Evolutionary conservation across 2,329 filamentous ascomycete species (phyloP).

Genomic region (Tricladium varicosporioides): DNA sequence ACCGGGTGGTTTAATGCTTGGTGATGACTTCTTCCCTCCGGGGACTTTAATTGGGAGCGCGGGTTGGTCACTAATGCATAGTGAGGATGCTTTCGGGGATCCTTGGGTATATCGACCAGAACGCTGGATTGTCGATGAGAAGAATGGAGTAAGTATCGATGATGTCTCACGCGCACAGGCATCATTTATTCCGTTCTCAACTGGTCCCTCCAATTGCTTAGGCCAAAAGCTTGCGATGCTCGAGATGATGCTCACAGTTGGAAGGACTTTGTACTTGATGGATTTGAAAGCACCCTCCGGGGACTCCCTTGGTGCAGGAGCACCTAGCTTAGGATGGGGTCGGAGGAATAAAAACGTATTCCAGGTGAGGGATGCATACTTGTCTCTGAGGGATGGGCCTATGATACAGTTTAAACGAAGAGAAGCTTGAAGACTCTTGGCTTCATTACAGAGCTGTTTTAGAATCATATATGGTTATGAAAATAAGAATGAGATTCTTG

Average conservation of each 20-base stretch:
- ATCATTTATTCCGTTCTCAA: slow-evolving; percentile 14
- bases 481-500: too few species aligned
- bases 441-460: too few species aligned
- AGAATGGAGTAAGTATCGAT: slow-evolving; percentile 11
- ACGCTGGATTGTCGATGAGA: slow-evolving; percentile 16
- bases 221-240: slow-evolving; percentile 15
- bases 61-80: slow-evolving; percentile 35
- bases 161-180: slow-evolving; percentile 8
- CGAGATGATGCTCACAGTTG: slow-evolving; percentile 14
- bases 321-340: background rate
- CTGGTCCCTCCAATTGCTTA: slow-evolving; percentile 11
- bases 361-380: background rate
- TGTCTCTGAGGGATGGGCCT: background rate
- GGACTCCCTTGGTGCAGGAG: background rate
- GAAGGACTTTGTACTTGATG: slow-evolving; percentile 4
- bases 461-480: too few species aligned
- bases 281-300: slow-evolving; percentile 5
- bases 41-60: slow-evolving; percentile 35
- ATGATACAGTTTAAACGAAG: background rate
- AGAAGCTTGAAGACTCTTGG: too few species aligned
- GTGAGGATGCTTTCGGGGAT: slow-evolving; percentile 36
- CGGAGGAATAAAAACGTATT: background rate
- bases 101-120: slow-evolving; percentile 17
- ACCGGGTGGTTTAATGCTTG: slow-evolving; percentile 23
- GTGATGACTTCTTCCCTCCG: slow-evolving; percentile 30